These are phyloP conservation scores for Suhomyces maxii DNA, from an alignment of 1,139 yeast genomes.

Conservation along the genomic window DNA sequence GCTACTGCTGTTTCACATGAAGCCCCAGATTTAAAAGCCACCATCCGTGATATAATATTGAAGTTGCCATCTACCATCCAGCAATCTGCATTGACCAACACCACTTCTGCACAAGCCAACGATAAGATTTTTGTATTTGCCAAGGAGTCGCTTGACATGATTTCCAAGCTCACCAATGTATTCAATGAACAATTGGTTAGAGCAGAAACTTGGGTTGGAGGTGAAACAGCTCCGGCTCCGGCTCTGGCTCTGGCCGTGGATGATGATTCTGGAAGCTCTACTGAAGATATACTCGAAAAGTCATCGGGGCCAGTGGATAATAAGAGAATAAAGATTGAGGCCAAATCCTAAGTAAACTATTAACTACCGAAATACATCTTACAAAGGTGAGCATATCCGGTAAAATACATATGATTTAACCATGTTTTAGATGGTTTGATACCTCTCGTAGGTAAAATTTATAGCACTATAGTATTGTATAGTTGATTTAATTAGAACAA, in stretches of 20 bases:
- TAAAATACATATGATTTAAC: too few relatives aligned
- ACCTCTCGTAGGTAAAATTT: too few relatives aligned
- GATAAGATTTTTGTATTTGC: slow-evolving; percentile 79
- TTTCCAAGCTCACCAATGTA: slow-evolving; percentile 74
- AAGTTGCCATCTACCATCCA: slow-evolving; percentile 58
- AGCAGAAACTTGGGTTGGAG: slow-evolving; percentile 81
- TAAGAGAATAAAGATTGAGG: slow-evolving; percentile 13
- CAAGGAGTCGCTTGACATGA: slow-evolving; percentile 86
- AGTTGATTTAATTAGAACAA: not conserved
- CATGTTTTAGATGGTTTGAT: too few relatives aligned
- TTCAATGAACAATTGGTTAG: slow-evolving; percentile 81
- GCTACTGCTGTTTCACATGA: slow-evolving; percentile 10
- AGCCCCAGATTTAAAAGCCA: slow-evolving; percentile 47
- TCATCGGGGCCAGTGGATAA: slow-evolving; percentile 10
- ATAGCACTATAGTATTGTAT: not conserved
- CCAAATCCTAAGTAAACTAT: not conserved
- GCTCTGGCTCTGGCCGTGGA: slow-evolving; percentile 1
- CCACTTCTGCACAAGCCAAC: slow-evolving; percentile 39
- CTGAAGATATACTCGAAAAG: slow-evolving; percentile 1
- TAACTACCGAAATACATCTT: not conserved
- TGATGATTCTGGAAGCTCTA: not conserved
- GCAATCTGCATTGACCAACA: slow-evolving; percentile 24
- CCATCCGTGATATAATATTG: slow-evolving; percentile 77
- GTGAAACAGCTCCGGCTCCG: slow-evolving; percentile 29
- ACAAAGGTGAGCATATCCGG: not conserved